Conservation (phyloP, 2,329 filamentous ascomycete species). For the Lasiodiplodia gonubiensis region DNA sequence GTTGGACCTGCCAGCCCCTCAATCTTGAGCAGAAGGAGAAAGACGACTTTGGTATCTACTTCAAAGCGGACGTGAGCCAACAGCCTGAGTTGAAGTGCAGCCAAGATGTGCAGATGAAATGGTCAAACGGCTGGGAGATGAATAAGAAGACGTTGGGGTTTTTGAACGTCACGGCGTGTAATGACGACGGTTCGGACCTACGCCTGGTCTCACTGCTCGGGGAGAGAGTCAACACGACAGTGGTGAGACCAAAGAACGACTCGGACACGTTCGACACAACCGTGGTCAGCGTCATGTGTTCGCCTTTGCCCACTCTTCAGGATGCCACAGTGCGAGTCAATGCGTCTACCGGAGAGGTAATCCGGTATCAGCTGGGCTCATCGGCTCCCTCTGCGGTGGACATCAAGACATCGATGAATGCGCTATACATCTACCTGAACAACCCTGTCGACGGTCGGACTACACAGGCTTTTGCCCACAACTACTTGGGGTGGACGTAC, state of each 20-base stretch:
- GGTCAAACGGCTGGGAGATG: not conserved
- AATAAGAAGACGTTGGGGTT: not conserved
- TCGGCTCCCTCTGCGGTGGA: not conserved
- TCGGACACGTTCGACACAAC: conserved; percentile 7
- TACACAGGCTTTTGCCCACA: not conserved
- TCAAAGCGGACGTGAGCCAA: not conserved
- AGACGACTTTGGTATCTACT: not conserved
- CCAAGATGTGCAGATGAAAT: not conserved
- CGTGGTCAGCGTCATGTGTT: conserved; percentile 7
- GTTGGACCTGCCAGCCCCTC: conserved; percentile 6
- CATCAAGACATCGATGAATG: conserved; percentile 12
- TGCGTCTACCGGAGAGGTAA: conserved; percentile 4
- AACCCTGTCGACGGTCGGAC: conserved; percentile 20
- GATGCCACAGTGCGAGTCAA: conserved; percentile 14
- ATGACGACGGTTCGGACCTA: conserved; percentile 3
- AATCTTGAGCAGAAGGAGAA: not conserved
- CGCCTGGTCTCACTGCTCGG: conserved; percentile 6
- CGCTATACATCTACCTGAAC: conserved; percentile 24
- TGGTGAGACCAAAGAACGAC: not conserved
- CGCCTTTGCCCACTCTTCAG: conserved; percentile 3
- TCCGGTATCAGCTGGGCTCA: not conserved
- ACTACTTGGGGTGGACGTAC: conserved; percentile 2
- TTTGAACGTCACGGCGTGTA: conserved; percentile 15
- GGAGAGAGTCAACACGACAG: not conserved
- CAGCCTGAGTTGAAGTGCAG: conserved; percentile 16